Evolutionary conservation across 2,329 filamentous ascomycete genomes (phyloP), one percentile per base, ranked within the genome.

Genomic region (Alternaria sp.): DNA sequence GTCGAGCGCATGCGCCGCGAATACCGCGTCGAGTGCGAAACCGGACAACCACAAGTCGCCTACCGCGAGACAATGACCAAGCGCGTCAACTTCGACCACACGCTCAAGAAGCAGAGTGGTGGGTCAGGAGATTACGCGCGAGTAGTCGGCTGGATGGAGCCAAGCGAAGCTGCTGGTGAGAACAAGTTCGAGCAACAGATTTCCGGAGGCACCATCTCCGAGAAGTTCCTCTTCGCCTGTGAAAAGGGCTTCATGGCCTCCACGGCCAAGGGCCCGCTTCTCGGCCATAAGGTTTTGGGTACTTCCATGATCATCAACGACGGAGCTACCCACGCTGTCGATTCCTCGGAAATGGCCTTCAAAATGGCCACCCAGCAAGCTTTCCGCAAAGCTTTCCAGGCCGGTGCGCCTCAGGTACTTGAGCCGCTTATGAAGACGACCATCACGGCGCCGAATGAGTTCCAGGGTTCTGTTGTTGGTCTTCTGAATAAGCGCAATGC

Each of bases 341-440:
- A 99, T 85, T 98, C 96, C 13, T 97, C 92, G 28, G 96, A 99
- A 87, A 92, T 94, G 86, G 90, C 96, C 12, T 99, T 99, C 88
- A 96, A 91, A 82, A 91, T 90, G 71, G 95, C 96, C 12, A 97
- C 96, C 3, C 93, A 97, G 81, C 92, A 97, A 85, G 96, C 96
- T 25, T 99, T 99, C 90, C 90, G 92, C 72, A 97, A 97, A 83
- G 91, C 93, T 17, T 98, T 99, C 84, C 85, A 87, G 64, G 89
- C 92, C 12, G 93, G 91, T 32, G 88, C 89, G 56, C 94, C 95
- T 3, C 88, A 93, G 74, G 90, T 99, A 10, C 88, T 99, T 36
- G 96, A 99, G 82, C 96, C 96, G 6, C 83, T 99, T 58, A 99
- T 99, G 96, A 98, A 97, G 87, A 97, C 93, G 1, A 94, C 93